Conservation (phyloP, 345 rosid genomes). For the Gossypium anomalum region DNA sequence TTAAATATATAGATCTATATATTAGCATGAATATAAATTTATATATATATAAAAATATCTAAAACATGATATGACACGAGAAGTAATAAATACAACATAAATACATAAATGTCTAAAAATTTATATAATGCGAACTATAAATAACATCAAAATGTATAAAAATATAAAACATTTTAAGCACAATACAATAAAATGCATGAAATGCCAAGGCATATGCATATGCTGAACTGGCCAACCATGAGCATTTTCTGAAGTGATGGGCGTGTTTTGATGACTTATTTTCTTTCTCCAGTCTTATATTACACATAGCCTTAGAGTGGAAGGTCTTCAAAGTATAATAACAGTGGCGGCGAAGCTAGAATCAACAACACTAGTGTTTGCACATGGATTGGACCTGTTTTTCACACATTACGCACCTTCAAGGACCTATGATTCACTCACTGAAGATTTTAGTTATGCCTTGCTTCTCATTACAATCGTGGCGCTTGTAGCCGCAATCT, state of each 20-base stretch:
- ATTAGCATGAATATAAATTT: too few relatives aligned
- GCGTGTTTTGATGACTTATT: constrained; percentile 12
- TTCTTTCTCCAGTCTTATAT: constrained; percentile 53
- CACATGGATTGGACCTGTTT: constrained; percentile 88
- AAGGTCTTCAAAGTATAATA: constrained; percentile 72
- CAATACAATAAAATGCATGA: too few relatives aligned
- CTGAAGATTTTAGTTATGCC: constrained; percentile 92
- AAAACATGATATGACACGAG: not conserved
- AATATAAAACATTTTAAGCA: too few relatives aligned
- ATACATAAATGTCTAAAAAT: not conserved
- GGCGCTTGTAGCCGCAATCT: constrained; percentile 77
- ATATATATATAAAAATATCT: not conserved
- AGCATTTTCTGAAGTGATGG: not conserved
- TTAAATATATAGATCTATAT: too few relatives aligned
- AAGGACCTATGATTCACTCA: constrained; percentile 90
- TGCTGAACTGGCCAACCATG: not conserved
- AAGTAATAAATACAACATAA: not conserved
- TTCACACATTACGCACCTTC: constrained; percentile 91
- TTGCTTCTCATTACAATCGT: constrained; percentile 80
- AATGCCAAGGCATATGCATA: not conserved
- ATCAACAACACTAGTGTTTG: constrained; percentile 86
- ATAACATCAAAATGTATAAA: too few relatives aligned
- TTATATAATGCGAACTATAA: too few relatives aligned
- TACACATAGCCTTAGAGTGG: constrained; percentile 76
- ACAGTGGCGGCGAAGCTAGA: constrained; percentile 91